These are phyloP conservation scores for Phaffia tasmanica DNA, from an alignment of 768 basidiomycete genomes.

Conservation along the genomic window DNA sequence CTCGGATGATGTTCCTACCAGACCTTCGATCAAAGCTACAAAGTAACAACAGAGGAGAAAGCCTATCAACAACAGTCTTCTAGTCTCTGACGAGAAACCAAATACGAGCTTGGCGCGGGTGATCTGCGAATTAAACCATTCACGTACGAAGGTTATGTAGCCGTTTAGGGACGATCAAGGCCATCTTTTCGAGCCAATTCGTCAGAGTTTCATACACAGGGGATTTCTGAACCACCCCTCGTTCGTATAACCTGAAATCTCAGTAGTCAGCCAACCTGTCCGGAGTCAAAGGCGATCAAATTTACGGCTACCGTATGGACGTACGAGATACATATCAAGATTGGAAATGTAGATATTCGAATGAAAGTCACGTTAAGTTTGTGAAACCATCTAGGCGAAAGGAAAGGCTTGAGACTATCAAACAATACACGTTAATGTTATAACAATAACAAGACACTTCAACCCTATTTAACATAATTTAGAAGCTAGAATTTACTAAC, in stretches of 20 bases:
- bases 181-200: constrained; percentile 54
- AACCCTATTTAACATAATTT: too few relatives aligned
- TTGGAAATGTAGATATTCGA: constrained; percentile 72
- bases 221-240: constrained; percentile 45
- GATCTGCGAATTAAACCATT: neutral
- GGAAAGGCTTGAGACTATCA: constrained; percentile 48
- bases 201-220: constrained; percentile 44
- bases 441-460: too few relatives aligned
- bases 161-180: constrained; percentile 64
- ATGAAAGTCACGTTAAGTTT: constrained; percentile 49
- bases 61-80: too few relatives aligned
- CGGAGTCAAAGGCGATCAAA: constrained; percentile 36
- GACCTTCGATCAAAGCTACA: constrained; percentile 66
- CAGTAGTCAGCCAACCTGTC: constrained; percentile 44
- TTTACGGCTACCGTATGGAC: neutral
- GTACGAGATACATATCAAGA: constrained; percentile 60
- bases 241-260: constrained; percentile 51
- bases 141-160: constrained; percentile 61
- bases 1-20: constrained; percentile 59
- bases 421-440: too few relatives aligned
- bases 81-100: neutral
- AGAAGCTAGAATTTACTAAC: constrained; percentile 32
- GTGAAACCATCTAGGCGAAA: constrained; percentile 95
- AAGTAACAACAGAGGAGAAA: constrained; percentile 6
- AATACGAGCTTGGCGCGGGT: too few relatives aligned